Percentiles rank a stretch among this genome's conserved stretches.
Evolutionary conservation across 345 rosid species (phyloP).

Genomic region (Anacardium occidentale): DNA sequence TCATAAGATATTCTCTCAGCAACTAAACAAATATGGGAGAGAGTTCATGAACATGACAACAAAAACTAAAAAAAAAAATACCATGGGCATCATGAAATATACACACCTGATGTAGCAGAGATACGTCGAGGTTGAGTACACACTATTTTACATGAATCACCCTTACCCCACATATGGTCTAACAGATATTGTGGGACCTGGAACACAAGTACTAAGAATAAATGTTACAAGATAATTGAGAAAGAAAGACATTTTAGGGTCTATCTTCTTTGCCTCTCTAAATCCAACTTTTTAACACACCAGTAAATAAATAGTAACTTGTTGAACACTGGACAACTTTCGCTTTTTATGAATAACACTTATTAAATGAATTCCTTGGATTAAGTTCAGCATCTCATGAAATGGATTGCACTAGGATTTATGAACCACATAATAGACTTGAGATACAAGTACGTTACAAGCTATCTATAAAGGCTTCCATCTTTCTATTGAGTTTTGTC

Average conservation of each 20-base stretch:
- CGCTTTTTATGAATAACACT: neutral
- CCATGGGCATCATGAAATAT: slow-evolving; percentile 17
- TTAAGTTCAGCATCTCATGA: neutral
- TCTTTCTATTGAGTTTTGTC: neutral
- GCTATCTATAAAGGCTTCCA: neutral
- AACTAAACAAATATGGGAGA: slow-evolving; percentile 40
- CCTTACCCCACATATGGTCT: slow-evolving; percentile 76
- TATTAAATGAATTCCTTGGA: neutral
- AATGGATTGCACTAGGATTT: neutral
- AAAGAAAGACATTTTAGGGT: neutral
- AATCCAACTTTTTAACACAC: neutral
- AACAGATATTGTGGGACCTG: slow-evolving; percentile 91
- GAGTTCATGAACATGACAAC: slow-evolving; percentile 16
- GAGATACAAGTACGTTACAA: neutral
- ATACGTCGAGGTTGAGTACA: slow-evolving; percentile 99
- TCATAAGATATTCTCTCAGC: slow-evolving; percentile 88
- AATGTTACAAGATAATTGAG: slow-evolving; percentile 11
- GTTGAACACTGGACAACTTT: neutral
- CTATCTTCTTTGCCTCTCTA: neutral
- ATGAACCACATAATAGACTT: neutral
- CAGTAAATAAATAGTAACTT: neutral
- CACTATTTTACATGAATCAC: slow-evolving; percentile 77
- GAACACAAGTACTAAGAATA: slow-evolving; percentile 19
- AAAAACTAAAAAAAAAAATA: neutral
- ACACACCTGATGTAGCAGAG: slow-evolving; percentile 84